Percentiles rank a stretch among this genome's conserved stretches.
These are phyloP conservation scores for Zygosaccharomyces rouxii DNA, from an alignment of 805 yeast genomes.

Conservation along the genomic window DNA sequence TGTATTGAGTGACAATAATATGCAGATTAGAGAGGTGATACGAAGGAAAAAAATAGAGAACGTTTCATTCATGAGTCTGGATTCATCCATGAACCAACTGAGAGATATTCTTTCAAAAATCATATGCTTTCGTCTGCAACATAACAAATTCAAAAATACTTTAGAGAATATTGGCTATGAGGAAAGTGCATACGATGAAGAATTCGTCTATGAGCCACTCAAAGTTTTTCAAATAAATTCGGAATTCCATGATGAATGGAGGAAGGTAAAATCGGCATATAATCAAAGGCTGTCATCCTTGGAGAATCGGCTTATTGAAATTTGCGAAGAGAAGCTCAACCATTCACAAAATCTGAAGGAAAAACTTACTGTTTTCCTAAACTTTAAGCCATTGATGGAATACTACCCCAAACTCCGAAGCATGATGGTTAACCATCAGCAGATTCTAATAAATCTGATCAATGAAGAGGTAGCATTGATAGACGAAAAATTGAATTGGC, in stretches of 20 bases:
- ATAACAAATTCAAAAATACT: constrained; percentile 45
- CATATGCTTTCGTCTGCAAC: constrained; percentile 46
- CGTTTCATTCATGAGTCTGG: constrained; percentile 59
- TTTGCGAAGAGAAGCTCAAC: constrained; percentile 39
- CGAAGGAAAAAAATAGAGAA: constrained; percentile 64
- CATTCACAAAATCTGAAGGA: constrained; percentile 40
- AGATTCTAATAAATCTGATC: constrained; percentile 45
- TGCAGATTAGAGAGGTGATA: constrained; percentile 66
- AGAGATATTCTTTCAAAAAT: constrained; percentile 44
- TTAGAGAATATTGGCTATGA: constrained; percentile 24
- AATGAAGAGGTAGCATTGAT: constrained; percentile 44
- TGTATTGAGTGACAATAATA: constrained; percentile 57
- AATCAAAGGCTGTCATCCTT: constrained; percentile 40
- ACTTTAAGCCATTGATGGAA: constrained; percentile 44
- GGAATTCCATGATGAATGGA: constrained; percentile 33
- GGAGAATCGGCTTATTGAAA: constrained; percentile 43
- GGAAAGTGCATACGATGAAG: constrained; percentile 33
- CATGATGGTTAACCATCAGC: constrained; percentile 59
- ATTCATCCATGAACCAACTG: constrained; percentile 39
- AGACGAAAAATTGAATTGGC: constrained; percentile 39
- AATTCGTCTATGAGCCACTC: constrained; percentile 40
- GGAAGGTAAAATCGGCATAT: constrained; percentile 39
- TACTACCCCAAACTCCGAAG: constrained; percentile 49
- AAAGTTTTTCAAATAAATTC: constrained; percentile 38
- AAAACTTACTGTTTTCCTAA: constrained; percentile 48